Evolutionary conservation across 2,329 filamentous ascomycete species (phyloP).

Genomic region (Epichloe sylvatica): DNA sequence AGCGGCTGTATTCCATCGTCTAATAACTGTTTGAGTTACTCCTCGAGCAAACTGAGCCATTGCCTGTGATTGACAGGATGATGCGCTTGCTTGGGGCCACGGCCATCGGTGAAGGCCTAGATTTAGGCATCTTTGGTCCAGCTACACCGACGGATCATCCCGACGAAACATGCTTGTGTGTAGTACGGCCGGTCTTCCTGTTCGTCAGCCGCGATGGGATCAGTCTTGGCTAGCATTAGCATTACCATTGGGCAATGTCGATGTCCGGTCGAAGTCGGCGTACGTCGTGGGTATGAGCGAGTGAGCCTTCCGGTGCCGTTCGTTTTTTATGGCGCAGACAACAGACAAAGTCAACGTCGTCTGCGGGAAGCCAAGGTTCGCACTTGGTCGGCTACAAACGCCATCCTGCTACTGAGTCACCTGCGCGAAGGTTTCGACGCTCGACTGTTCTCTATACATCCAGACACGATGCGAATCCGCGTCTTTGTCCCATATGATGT

Average conservation of each 20-base stretch:
- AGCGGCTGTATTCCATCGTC: slow-evolving; percentile 19
- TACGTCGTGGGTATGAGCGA: too few relatives aligned
- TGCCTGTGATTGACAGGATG: slow-evolving; percentile 17
- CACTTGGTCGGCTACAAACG: slow-evolving; percentile 5
- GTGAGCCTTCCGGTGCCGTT: too few relatives aligned
- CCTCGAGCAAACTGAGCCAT: slow-evolving; percentile 17
- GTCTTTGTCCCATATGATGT: slow-evolving; percentile 10
- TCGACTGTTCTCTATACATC: slow-evolving; percentile 13
- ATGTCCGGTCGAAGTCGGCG: too few relatives aligned
- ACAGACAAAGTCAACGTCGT: neutral
- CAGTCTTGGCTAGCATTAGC: too few relatives aligned
- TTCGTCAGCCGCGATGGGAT: too few relatives aligned
- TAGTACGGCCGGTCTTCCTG: slow-evolving; percentile 16
- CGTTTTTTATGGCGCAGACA: too few relatives aligned
- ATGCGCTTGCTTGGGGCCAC: neutral
- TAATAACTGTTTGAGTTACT: slow-evolving; percentile 17
- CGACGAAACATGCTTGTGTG: slow-evolving; percentile 25
- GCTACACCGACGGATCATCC: slow-evolving; percentile 16
- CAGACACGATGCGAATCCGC: slow-evolving; percentile 8
- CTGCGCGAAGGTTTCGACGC: slow-evolving; percentile 11
- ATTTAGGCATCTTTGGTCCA: slow-evolving; percentile 27
- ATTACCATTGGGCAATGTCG: too few relatives aligned
- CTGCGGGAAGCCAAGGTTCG: neutral
- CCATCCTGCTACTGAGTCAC: slow-evolving; percentile 9
- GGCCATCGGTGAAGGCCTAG: slow-evolving; percentile 15